These are phyloP conservation scores for Coemansia brasiliensis DNA, from an alignment of 192 early-diverging fungal genomes.

Conservation along the genomic window DNA sequence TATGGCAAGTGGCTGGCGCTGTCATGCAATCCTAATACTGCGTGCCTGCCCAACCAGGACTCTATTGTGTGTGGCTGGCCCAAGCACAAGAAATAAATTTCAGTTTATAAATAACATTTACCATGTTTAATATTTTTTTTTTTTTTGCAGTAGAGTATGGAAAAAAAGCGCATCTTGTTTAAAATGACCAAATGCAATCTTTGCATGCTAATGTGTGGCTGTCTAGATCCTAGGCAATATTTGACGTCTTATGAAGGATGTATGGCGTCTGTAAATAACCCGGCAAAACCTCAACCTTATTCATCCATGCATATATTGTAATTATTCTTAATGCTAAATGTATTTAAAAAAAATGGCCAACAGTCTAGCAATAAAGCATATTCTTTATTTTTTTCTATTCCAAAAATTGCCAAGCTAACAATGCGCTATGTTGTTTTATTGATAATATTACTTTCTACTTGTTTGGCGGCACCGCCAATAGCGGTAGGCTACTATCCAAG, in stretches of 20 bases:
- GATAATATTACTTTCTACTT: not conserved
- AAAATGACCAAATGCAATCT: not conserved
- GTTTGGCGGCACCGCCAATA: constrained; percentile 3
- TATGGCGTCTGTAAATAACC: too few relatives aligned
- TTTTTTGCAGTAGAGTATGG: not conserved
- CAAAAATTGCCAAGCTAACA: too few relatives aligned
- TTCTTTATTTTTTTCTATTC: too few relatives aligned
- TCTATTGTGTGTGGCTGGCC: constrained; percentile 15
- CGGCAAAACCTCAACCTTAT: too few relatives aligned
- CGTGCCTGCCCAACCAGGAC: constrained; percentile 1
- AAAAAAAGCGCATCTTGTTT: not conserved
- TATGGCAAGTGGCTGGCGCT: constrained; percentile 8
- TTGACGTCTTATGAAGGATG: too few relatives aligned
- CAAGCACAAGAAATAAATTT: not conserved
- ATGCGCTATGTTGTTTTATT: not conserved
- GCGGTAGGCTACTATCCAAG: constrained; percentile 44
- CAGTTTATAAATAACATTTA: too few relatives aligned
- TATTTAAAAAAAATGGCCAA: too few relatives aligned
- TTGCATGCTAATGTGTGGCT: not conserved
- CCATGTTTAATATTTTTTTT: not conserved
- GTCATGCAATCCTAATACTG: constrained; percentile 14
- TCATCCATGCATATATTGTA: too few relatives aligned
- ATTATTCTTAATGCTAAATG: too few relatives aligned
- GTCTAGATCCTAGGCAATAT: too few relatives aligned
- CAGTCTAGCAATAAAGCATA: too few relatives aligned